These are phyloP conservation scores for Aspergillus carlsbadensis DNA, from an alignment of 495 filamentous ascomycete genomes.

Conservation along the genomic window DNA sequence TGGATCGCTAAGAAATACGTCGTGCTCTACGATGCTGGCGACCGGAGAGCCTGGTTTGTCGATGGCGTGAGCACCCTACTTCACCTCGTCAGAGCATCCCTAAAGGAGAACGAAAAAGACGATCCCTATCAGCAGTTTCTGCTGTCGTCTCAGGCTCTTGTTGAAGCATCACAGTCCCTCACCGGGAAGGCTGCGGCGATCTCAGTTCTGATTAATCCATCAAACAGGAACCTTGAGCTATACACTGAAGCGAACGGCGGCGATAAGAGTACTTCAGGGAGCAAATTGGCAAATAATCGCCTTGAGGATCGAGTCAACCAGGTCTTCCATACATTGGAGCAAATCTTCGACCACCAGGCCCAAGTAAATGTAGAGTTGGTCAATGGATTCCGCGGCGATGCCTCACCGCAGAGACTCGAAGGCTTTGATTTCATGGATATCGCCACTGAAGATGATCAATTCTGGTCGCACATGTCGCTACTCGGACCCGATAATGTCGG, in stretches of 20 bases:
- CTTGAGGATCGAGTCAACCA: too few species aligned
- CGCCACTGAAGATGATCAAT: background rate
- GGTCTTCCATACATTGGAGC: slow-evolving; percentile 1
- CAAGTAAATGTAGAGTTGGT: background rate
- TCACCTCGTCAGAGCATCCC: slow-evolving; percentile 1
- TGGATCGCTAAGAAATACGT: slow-evolving; percentile 3
- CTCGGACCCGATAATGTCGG: background rate
- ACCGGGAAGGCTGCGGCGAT: background rate
- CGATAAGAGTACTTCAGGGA: too few species aligned
- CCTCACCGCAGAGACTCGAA: background rate
- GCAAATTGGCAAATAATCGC: too few species aligned
- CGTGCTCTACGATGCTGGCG: background rate
- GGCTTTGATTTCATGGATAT: slow-evolving; percentile 11
- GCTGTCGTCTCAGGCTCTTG: background rate
- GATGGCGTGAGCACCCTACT: slow-evolving; percentile 6
- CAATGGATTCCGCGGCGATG: background rate
- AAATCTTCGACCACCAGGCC: background rate
- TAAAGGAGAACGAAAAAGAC: background rate
- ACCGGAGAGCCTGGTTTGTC: background rate
- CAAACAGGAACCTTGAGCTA: too few species aligned
- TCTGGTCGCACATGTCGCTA: background rate
- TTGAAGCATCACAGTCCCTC: background rate
- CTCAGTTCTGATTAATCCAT: background rate
- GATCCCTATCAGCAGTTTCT: background rate
- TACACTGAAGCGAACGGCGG: too few species aligned